Percentiles rank a stretch among this genome's conserved stretches.
Conservation (phyloP, 352 stramenopile species). For the Phytophthora constricta region DNA sequence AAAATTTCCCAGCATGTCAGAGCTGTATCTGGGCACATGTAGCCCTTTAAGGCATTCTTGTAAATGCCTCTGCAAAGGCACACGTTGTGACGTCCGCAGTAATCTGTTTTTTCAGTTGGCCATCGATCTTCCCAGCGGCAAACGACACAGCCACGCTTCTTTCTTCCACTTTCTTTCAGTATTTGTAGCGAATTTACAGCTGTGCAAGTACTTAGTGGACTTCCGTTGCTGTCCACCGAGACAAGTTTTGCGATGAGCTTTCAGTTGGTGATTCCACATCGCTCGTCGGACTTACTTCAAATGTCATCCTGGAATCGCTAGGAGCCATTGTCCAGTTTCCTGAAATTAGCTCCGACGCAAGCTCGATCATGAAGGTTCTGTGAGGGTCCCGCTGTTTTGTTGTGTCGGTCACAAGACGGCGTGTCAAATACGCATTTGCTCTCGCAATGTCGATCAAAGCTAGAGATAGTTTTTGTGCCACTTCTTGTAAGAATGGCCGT, state of each 20-base stretch:
- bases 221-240: no score
- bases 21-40: slow-evolving; percentile 14
- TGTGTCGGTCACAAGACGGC: slow-evolving; percentile 3
- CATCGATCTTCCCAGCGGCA: slow-evolving; percentile 29
- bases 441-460: slow-evolving; percentile 16
- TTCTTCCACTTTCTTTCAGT: slow-evolving; percentile 4
- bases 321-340: slow-evolving; percentile 9
- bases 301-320: slow-evolving; percentile 4
- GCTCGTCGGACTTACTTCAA: not conserved
- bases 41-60: not conserved
- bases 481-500: slow-evolving; percentile 16
- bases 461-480: slow-evolving; percentile 21
- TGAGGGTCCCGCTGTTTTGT: slow-evolving; percentile 2
- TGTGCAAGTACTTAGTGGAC: slow-evolving; percentile 9
- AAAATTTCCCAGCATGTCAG: slow-evolving; percentile 34
- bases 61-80: slow-evolving; percentile 19
- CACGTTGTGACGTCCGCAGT: slow-evolving; percentile 27
- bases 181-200: slow-evolving; percentile 1
- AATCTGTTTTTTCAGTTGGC: slow-evolving; percentile 30
- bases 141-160: slow-evolving; percentile 23
- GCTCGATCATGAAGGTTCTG: slow-evolving; percentile 13
- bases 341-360: slow-evolving; percentile 14
- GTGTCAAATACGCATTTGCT: slow-evolving; percentile 7
- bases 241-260: no score
- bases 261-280: no score